Conservation (phyloP, 1,139 yeast genomes). For the Geotrichum restrictum region DNA sequence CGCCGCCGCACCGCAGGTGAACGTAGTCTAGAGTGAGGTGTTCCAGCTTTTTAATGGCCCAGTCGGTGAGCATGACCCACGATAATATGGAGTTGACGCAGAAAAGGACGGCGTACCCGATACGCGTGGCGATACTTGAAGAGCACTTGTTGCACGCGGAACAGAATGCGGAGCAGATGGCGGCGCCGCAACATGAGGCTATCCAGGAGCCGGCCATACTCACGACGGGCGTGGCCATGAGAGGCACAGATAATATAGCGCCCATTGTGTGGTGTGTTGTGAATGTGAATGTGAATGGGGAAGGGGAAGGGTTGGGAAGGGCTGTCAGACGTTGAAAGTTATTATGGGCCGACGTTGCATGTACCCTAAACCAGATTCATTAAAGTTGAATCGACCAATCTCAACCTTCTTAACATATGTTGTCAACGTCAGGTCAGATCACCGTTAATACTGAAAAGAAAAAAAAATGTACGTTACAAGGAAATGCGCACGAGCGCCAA, state of each 20-base stretch:
- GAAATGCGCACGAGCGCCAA: background rate
- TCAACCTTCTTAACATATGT: no score
- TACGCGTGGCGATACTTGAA: constrained; percentile 74
- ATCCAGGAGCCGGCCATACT: constrained; percentile 61
- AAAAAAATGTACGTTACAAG: no score
- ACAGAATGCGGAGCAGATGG: constrained; percentile 69
- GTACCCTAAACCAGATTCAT: background rate
- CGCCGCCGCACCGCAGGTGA: constrained; percentile 53
- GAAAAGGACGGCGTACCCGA: constrained; percentile 77
- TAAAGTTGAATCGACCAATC: background rate
- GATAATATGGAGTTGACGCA: constrained; percentile 75
- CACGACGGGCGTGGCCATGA: constrained; percentile 47
- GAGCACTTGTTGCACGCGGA: constrained; percentile 51
- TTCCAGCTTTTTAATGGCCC: constrained; percentile 71
- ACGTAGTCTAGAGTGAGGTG: constrained; percentile 59
- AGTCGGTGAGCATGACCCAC: constrained; percentile 86
- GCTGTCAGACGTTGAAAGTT: no score
- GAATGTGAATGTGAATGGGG: background rate
- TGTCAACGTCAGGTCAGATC: no score
- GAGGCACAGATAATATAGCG: constrained; percentile 70
- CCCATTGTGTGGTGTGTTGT: constrained; percentile 59
- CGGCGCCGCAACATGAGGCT: constrained; percentile 83
- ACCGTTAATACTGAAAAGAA: no score
- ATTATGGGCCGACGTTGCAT: background rate
- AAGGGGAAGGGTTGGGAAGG: background rate